Evolutionary conservation across 2,329 filamentous ascomycete genomes (phyloP).

Genomic region (Nothophaeocryptopus gaeumannii): DNA sequence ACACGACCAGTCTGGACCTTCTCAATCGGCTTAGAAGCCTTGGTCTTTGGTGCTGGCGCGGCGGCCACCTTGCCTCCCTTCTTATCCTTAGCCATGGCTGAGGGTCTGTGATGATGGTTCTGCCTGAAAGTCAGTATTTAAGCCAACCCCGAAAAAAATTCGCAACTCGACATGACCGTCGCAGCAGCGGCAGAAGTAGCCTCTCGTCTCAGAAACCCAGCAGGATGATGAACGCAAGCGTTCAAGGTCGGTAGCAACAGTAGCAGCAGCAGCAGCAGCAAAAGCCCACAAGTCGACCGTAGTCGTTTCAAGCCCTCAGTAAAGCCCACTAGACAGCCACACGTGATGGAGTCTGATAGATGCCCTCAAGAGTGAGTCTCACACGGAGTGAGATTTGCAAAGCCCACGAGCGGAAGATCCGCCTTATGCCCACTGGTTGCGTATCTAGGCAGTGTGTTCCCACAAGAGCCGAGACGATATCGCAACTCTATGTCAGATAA

Average conservation of each 20-base stretch:
- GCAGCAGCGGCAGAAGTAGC: slow-evolving; percentile 18
- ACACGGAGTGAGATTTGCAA: slow-evolving; percentile 27
- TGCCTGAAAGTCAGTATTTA: slow-evolving; percentile 29
- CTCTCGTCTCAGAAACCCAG: slow-evolving; percentile 39
- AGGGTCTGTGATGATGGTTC: slow-evolving; percentile 34
- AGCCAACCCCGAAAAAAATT: background rate
- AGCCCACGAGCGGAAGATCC: slow-evolving; percentile 41
- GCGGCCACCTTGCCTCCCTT: slow-evolving; percentile 33
- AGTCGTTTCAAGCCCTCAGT: slow-evolving; percentile 35
- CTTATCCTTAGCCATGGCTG: slow-evolving; percentile 48
- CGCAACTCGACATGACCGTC: slow-evolving; percentile 9
- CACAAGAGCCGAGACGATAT: slow-evolving; percentile 48
- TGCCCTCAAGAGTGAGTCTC: slow-evolving; percentile 36
- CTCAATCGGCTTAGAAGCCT: slow-evolving; percentile 47
- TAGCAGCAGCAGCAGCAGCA: slow-evolving; percentile 30
- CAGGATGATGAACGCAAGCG: slow-evolving; percentile 33
- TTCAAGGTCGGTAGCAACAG: slow-evolving; percentile 40
- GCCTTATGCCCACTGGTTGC: slow-evolving; percentile 43
- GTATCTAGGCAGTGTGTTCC: slow-evolving; percentile 51
- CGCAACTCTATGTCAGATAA: slow-evolving; percentile 24
- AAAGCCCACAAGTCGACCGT: slow-evolving; percentile 34
- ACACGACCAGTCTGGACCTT: slow-evolving; percentile 63
- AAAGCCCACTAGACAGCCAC: slow-evolving; percentile 32
- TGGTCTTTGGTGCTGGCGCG: slow-evolving; percentile 39
- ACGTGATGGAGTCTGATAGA: slow-evolving; percentile 24